Evolutionary conservation across 805 yeast species (phyloP).

Genomic region (Lipomyces starkeyi): DNA sequence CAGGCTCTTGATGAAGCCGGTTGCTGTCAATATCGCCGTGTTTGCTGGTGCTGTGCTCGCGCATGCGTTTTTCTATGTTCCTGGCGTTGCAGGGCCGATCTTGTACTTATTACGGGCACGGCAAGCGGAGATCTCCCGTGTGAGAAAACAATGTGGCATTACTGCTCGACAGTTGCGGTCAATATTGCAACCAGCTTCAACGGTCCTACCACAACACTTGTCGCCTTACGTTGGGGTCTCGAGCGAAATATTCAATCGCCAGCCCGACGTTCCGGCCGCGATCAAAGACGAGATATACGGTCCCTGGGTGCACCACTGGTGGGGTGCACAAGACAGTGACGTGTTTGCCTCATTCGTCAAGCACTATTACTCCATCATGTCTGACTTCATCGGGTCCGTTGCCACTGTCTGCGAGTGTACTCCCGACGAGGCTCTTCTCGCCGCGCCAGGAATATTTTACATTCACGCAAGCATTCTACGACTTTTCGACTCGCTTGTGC

Average conservation of each 20-base stretch:
- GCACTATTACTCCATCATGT: slow-evolving; percentile 48
- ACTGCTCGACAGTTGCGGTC: background rate
- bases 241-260: slow-evolving; percentile 14
- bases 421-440: slow-evolving; percentile 37
- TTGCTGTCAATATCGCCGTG: slow-evolving; percentile 64
- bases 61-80: slow-evolving; percentile 60
- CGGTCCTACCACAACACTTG: slow-evolving; percentile 43
- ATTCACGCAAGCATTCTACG: slow-evolving; percentile 42
- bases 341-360: slow-evolving; percentile 51
- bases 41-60: slow-evolving; percentile 76
- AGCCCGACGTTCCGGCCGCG: slow-evolving; percentile 30
- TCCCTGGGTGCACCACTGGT: slow-evolving; percentile 47
- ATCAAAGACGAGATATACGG: slow-evolving; percentile 41
- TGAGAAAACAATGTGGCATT: slow-evolving; percentile 28
- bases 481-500: slow-evolving; percentile 38
- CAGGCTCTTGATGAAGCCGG: slow-evolving; percentile 56
- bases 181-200: slow-evolving; percentile 1
- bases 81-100: slow-evolving; percentile 58
- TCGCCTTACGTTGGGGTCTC: slow-evolving; percentile 39
- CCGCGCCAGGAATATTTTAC: slow-evolving; percentile 45
- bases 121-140: slow-evolving; percentile 41
- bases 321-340: slow-evolving; percentile 46
- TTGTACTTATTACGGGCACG: slow-evolving; percentile 43
- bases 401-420: slow-evolving; percentile 32
- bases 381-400: slow-evolving; percentile 38